These are phyloP conservation scores for Trichoderma gracile DNA, from an alignment of 2,329 filamentous ascomycete species.

Conservation along the genomic window DNA sequence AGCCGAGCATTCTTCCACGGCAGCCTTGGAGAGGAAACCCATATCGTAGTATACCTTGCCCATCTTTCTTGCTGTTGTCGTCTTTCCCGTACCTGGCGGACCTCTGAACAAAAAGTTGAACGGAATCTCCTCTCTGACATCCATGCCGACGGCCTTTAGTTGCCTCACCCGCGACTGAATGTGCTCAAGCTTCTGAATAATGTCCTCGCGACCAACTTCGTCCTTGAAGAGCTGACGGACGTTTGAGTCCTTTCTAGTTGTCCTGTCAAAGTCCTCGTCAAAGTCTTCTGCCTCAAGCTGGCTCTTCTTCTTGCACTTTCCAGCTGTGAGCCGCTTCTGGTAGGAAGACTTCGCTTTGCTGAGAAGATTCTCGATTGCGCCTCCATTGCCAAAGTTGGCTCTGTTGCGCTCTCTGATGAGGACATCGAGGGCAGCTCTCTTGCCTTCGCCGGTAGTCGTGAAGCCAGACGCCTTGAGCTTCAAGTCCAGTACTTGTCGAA, in stretches of 20 bases:
- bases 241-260: constrained; percentile 44
- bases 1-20: constrained; percentile 67
- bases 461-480: constrained; percentile 63
- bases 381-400: constrained; percentile 73
- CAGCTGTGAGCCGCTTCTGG: constrained; percentile 34
- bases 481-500: constrained; percentile 59
- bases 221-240: constrained; percentile 57
- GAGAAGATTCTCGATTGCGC: constrained; percentile 69
- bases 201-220: constrained; percentile 57
- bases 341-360: constrained; percentile 53
- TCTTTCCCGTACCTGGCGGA: constrained; percentile 69
- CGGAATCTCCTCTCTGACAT: constrained; percentile 49
- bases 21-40: constrained; percentile 61
- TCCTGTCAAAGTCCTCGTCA: constrained; percentile 62
- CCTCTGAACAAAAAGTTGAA: constrained; percentile 72
- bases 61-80: constrained; percentile 70
- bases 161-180: constrained; percentile 51
- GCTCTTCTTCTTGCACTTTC: constrained; percentile 45
- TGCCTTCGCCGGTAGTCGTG: constrained; percentile 52
- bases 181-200: constrained; percentile 54
- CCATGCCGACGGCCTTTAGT: constrained; percentile 33
- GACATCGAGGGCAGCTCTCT: constrained; percentile 58
- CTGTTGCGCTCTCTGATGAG: constrained; percentile 62
- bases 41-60: constrained; percentile 75
- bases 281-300: constrained; percentile 76